Percentiles rank a stretch among this genome's conserved stretches.
These are phyloP conservation scores for Lycium ferocissimum DNA, from an alignment of 257 asterid species.

Conservation along the genomic window DNA sequence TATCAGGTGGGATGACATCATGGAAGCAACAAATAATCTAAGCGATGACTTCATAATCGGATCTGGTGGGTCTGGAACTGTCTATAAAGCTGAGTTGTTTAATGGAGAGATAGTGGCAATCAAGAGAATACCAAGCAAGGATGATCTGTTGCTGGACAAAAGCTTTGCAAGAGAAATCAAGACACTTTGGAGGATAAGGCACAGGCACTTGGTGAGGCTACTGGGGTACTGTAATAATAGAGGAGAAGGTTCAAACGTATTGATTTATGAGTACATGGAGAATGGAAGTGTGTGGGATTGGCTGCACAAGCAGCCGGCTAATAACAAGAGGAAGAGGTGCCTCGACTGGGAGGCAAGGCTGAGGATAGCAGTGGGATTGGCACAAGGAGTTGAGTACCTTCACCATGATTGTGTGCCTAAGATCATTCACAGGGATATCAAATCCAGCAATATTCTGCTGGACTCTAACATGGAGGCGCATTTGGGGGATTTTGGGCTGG, in stretches of 20 bases:
- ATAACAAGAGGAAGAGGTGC: constrained; percentile 55
- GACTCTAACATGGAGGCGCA: constrained; percentile 91
- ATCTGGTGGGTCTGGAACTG: constrained; percentile 83
- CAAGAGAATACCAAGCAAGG: constrained; percentile 72
- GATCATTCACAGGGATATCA: constrained; percentile 89
- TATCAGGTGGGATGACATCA: constrained; percentile 78
- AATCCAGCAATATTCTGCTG: constrained; percentile 78
- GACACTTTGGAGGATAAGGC: constrained; percentile 87
- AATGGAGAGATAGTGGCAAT: constrained; percentile 81
- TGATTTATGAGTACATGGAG: constrained; percentile 95
- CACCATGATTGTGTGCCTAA: constrained; percentile 94
- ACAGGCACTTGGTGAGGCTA: constrained; percentile 83
- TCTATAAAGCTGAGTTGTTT: constrained; percentile 75
- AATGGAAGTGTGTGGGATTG: constrained; percentile 93
- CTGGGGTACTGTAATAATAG: constrained; percentile 76
- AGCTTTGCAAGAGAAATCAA: constrained; percentile 89
- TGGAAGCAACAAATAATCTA: constrained; percentile 90
- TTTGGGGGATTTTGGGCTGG: constrained; percentile 94
- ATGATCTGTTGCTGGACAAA: constrained; percentile 70
- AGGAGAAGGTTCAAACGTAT: constrained; percentile 65
- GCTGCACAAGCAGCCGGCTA: constrained; percentile 66
- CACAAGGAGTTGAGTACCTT: constrained; percentile 91
- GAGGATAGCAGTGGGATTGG: constrained; percentile 83
- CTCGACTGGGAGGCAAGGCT: constrained; percentile 78
- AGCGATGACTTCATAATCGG: constrained; percentile 86